Percentiles rank a stretch among this genome's conserved stretches.
These are phyloP conservation scores for Apiospora arundinis DNA, from an alignment of 2,329 filamentous ascomycete genomes.

Conservation along the genomic window DNA sequence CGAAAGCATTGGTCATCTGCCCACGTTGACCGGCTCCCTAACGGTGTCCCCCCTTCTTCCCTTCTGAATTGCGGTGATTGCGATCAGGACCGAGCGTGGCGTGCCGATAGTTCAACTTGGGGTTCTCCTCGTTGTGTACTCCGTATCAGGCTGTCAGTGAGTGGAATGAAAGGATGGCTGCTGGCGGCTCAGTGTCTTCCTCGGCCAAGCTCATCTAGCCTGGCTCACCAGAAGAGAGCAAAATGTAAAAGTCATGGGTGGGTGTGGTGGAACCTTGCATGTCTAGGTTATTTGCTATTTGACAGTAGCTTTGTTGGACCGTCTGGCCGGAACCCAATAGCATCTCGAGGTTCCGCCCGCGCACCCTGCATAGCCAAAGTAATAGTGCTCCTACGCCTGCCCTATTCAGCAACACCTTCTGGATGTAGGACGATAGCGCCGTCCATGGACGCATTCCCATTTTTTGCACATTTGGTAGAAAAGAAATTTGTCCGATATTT, in stretches of 20 bases:
- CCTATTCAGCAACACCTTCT: constrained; percentile 11
- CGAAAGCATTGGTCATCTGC: constrained; percentile 21
- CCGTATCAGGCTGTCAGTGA: background rate
- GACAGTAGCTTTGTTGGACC: constrained; percentile 20
- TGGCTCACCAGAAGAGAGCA: background rate
- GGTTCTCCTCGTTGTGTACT: background rate
- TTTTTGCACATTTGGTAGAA: background rate
- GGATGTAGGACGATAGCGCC: background rate
- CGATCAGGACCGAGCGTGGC: background rate
- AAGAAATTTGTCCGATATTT: background rate
- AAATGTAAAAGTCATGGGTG: background rate
- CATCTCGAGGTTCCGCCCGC: constrained; percentile 17
- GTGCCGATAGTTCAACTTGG: constrained; percentile 5
- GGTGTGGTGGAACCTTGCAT: constrained; percentile 13
- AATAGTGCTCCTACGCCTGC: constrained; percentile 6
- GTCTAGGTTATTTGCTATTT: background rate
- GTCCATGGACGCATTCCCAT: background rate
- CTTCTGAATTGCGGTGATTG: background rate
- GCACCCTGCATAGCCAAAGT: constrained; percentile 8
- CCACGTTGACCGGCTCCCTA: constrained; percentile 14
- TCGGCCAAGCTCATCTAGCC: background rate
- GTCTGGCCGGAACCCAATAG: constrained; percentile 25
- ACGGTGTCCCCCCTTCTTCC: background rate
- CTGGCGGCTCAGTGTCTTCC: background rate
- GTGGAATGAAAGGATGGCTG: background rate